These are phyloP conservation scores for Oldenlandia corymbosa DNA, from an alignment of 257 asterid species.

Conservation along the genomic window DNA sequence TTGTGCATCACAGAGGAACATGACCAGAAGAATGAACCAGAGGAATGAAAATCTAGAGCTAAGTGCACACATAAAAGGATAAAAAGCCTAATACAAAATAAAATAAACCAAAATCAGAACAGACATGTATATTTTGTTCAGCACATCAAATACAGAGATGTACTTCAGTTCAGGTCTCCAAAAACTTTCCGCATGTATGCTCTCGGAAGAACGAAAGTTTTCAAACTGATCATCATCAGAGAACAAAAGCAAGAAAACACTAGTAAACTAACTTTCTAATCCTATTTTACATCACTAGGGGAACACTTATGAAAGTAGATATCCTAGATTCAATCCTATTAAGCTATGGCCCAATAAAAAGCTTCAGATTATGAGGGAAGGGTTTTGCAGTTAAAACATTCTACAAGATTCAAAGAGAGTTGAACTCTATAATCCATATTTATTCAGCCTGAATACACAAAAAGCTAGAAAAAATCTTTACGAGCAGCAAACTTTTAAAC, in stretches of 20 bases:
- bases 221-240: slow-evolving; percentile 9
- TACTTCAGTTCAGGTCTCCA: slow-evolving; percentile 12
- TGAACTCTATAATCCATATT: neutral
- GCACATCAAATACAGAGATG: neutral
- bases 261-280: no score
- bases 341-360: no score
- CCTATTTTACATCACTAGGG: neutral
- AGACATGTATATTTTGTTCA: neutral
- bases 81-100: neutral
- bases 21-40: neutral
- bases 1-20: slow-evolving; percentile 20
- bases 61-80: neutral
- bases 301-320: no score
- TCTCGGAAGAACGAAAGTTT: slow-evolving; percentile 10
- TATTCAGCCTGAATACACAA: no score
- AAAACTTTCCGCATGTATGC: slow-evolving; percentile 1
- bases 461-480: neutral
- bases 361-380: no score
- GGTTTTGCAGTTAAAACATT: neutral
- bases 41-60: no score
- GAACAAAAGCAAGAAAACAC: neutral
- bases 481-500: neutral
- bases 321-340: no score
- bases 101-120: neutral
- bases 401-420: neutral